Base-by-base conservation (phyloP, 2,329 filamentous ascomycete genomes). In the Trichoderma hamatum region DNA sequence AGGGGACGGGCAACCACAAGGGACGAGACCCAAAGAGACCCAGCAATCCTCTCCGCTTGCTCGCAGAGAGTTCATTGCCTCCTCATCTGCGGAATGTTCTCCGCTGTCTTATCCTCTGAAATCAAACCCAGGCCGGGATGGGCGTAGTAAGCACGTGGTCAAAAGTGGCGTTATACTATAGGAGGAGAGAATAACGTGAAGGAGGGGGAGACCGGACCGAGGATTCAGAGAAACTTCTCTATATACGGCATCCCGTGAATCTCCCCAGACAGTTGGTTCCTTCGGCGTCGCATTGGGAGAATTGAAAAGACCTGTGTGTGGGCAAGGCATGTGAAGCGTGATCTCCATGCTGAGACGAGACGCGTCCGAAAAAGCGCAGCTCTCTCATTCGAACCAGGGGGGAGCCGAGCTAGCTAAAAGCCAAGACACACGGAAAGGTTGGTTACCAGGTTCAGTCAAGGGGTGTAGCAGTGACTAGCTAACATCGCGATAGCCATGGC, bases 61-160 rank as follows among this genome's bases (percentile, higher is more conserved):
- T 19, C 16, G 39, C 39, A 43, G 54, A 43, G 54, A 51, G 62
- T 65, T 65, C 51, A 52, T 21, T 64, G 16, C 49, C 49, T 61
- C 66, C 59, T 55, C 51, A 49, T 39, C 51, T 30, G 56, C 59
- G 62, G 62, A 56, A 28, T 56, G 34, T 30, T 65, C 62, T 65
- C 62, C 62, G 36, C 62, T 28, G 62, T n/a, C 51, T 49, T 66
- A 43, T 43, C 39, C 39, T 43, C n/a, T n/a, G 39, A 36, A 66
- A 56, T 49, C 55, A 21, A 56, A 36, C 14, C 67, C 67, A 69
- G 64, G 51, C 67, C 60, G 36, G 34, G 60, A 64, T 36, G 13
- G 60, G 67, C 52, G 52, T 69, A 69, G 67, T 58, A 58, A 36
- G 67, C 67, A 69, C 67, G 67, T 69, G 67, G 67, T 28, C 24